Percentiles rank a stretch among this genome's conserved stretches.
These are phyloP conservation scores for Alternaria angustiovoidea DNA, from an alignment of 2,329 filamentous ascomycete species.

Conservation along the genomic window DNA sequence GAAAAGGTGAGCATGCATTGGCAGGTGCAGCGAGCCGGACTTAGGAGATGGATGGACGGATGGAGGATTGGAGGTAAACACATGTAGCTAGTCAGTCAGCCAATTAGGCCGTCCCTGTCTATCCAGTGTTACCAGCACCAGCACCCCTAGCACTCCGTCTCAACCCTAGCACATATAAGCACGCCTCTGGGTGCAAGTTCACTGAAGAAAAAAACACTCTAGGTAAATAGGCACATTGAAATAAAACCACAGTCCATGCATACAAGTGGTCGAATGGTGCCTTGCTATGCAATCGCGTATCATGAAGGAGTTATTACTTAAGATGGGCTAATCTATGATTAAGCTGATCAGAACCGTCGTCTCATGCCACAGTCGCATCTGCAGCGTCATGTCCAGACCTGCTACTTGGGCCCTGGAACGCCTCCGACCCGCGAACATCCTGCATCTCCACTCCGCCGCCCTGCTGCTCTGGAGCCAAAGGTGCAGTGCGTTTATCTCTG, in stretches of 20 bases:
- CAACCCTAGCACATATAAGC: neutral
- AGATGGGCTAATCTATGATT: conserved; percentile 7
- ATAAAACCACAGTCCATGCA: neutral
- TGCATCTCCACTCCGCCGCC: conserved; percentile 76
- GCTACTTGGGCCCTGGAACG: conserved; percentile 47
- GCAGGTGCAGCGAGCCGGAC: conserved; percentile 24
- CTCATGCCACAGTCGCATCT: conserved; percentile 22
- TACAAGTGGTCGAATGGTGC: neutral
- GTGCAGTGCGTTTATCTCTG: conserved; percentile 61
- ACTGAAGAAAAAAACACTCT: neutral
- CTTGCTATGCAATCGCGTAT: conserved; percentile 3
- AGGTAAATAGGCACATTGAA: neutral
- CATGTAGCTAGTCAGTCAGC: conserved; percentile 46
- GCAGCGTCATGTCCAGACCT: conserved; percentile 27
- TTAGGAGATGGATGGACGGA: conserved; percentile 34
- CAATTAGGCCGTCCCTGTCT: conserved; percentile 48
- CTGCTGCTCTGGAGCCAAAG: conserved; percentile 61
- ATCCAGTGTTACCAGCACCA: conserved; percentile 44
- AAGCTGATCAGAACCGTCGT: conserved; percentile 3
- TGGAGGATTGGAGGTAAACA: conserved; percentile 46
- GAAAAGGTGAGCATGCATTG: conserved; percentile 40
- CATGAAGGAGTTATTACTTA: conserved; percentile 7
- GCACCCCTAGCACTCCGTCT: conserved; percentile 40
- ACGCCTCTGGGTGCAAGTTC: neutral
- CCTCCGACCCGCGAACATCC: conserved; percentile 41